A percentile compares a stretch with the other conserved stretches of the same genome.
These are phyloP conservation scores for Delitschia confertaspora DNA, from an alignment of 495 filamentous ascomycete species.

Conservation along the genomic window DNA sequence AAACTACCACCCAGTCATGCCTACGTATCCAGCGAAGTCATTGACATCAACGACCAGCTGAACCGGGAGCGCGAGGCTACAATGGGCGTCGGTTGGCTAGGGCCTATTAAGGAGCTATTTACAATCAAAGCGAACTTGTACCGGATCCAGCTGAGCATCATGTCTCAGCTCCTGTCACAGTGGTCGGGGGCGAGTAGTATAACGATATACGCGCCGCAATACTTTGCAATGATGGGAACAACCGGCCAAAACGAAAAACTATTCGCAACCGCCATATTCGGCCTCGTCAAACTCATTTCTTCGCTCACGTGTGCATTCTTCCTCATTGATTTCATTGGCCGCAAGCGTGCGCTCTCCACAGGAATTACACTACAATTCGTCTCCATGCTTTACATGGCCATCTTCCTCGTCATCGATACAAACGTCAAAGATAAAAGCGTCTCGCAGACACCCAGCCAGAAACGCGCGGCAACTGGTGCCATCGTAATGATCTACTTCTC, in stretches of 20 bases:
- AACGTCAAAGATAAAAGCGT: slow-evolving; percentile 13
- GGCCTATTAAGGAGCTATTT: slow-evolving; percentile 53
- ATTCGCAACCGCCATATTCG: slow-evolving; percentile 60
- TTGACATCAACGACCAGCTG: slow-evolving; percentile 42
- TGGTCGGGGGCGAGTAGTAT: slow-evolving; percentile 57
- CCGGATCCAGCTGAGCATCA: slow-evolving; percentile 49
- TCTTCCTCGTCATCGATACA: slow-evolving; percentile 42
- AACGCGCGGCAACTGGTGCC: slow-evolving; percentile 27
- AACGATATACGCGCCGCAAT: slow-evolving; percentile 43
- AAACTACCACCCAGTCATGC: slow-evolving; percentile 41
- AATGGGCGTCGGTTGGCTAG: slow-evolving; percentile 45
- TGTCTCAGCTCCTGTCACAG: slow-evolving; percentile 51
- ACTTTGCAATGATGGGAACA: slow-evolving; percentile 58
- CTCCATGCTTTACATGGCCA: slow-evolving; percentile 60
- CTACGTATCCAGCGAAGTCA: slow-evolving; percentile 44
- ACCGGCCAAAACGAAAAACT: slow-evolving; percentile 53
- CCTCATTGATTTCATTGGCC: slow-evolving; percentile 65
- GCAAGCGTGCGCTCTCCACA: slow-evolving; percentile 56
- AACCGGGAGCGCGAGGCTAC: slow-evolving; percentile 51
- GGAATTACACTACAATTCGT: slow-evolving; percentile 57
- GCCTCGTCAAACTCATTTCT: slow-evolving; percentile 58
- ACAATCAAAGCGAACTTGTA: slow-evolving; percentile 53
- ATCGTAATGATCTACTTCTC: slow-evolving; percentile 34
- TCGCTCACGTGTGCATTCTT: slow-evolving; percentile 59
- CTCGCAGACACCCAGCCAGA: slow-evolving; percentile 15